These are phyloP conservation scores for Auriscalpium orientale DNA, from an alignment of 768 basidiomycete species.

Conservation along the genomic window DNA sequence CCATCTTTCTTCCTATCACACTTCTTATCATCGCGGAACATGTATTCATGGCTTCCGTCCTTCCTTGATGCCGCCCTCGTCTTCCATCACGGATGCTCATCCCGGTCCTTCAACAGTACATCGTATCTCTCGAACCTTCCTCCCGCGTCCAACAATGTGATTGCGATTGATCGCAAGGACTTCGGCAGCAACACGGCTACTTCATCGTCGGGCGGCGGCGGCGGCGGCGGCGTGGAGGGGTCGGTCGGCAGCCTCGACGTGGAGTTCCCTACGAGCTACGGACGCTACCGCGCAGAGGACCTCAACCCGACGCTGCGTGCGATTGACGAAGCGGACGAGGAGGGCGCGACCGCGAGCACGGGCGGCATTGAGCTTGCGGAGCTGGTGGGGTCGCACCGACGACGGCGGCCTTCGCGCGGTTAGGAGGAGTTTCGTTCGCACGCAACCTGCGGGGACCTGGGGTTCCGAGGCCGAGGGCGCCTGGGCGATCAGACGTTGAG, in stretches of 20 bases:
- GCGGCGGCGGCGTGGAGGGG: background rate
- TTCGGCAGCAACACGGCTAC: background rate
- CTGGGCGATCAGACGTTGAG: too few relatives aligned
- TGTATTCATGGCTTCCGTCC: too few relatives aligned
- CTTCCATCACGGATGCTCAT: background rate
- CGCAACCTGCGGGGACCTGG: too few relatives aligned
- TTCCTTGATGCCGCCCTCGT: background rate
- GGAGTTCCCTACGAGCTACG: conserved; percentile 3
- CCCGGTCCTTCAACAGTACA: background rate
- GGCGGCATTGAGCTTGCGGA: too few relatives aligned
- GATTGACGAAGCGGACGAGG: background rate
- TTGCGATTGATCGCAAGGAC: background rate
- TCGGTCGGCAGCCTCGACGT: background rate
- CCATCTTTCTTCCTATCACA: too few relatives aligned
- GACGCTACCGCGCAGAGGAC: conserved; percentile 2
- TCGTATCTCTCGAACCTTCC: background rate
- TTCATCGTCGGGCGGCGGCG: background rate
- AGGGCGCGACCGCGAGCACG: background rate
- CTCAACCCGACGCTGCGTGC: background rate
- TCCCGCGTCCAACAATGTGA: background rate
- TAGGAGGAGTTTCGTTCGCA: too few relatives aligned
- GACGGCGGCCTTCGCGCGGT: too few relatives aligned
- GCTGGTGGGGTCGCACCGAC: too few relatives aligned
- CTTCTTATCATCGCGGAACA: too few relatives aligned
- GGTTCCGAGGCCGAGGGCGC: too few relatives aligned